A percentile compares a stretch with the other conserved stretches of the same genome.
phyloP scores from a whole-genome alignment of 805 yeast species.

The Candida insectalens region DNA sequence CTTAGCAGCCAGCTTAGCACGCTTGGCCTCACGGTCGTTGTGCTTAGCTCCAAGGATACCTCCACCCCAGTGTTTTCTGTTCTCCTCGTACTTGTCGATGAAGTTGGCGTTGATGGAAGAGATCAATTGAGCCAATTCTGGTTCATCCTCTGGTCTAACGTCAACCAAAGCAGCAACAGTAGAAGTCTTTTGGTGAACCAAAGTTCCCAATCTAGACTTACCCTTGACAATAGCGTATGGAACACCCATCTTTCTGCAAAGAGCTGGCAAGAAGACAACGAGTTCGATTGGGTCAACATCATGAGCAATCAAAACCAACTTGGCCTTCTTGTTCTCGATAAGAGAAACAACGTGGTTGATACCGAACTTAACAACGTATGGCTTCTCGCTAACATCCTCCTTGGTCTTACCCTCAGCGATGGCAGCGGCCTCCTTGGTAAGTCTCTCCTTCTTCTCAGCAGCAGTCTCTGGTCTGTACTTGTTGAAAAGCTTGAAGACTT shows the following conservation, averaged over 20 bases:
- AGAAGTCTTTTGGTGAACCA: conserved; percentile 96
- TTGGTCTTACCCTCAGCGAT: conserved; percentile 96
- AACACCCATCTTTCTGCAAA: conserved; percentile 98
- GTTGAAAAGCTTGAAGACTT: conserved; percentile 94
- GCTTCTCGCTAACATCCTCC: conserved; percentile 95
- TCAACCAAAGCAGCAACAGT: conserved; percentile 97
- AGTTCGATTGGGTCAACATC: conserved; percentile 99
- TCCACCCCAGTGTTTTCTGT: conserved; percentile 99
- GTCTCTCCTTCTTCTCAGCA: conserved; percentile 98
- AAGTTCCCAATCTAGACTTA: conserved; percentile 96
- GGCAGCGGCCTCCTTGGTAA: conserved; percentile 98
- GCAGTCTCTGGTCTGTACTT: conserved; percentile 98
- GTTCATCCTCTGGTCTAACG: conserved; percentile 89
- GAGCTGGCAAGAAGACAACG: conserved; percentile 95
- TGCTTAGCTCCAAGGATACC: conserved; percentile 97
- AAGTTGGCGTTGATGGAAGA: conserved; percentile 92
- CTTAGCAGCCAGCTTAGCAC: conserved; percentile 36
- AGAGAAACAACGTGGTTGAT: conserved; percentile 97
- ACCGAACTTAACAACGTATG: conserved; percentile 96
- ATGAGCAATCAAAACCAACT: conserved; percentile 94
- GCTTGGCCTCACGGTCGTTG: conserved; percentile 73
- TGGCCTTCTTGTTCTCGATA: conserved; percentile 97
- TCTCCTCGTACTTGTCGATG: conserved; percentile 87
- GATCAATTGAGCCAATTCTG: conserved; percentile 86
- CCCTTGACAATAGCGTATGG: conserved; percentile 98